Evolutionary conservation across 352 stramenopile species (phyloP).

Genomic region (Globisporangium mamillatum): DNA sequence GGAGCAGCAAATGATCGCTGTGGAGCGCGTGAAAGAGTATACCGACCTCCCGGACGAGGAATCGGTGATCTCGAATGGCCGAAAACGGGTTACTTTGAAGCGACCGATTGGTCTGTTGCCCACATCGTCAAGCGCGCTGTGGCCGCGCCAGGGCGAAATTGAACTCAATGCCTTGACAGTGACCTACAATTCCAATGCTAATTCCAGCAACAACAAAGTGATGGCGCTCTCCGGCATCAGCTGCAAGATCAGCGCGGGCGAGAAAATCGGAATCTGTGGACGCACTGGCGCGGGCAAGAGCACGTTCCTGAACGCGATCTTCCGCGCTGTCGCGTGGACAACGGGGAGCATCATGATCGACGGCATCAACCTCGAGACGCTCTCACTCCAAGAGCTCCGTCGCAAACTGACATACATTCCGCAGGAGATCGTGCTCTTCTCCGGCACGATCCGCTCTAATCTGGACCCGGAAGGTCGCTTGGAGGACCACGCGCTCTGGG

Average conservation of each 20-base stretch:
- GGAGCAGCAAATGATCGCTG: slow-evolving; percentile 90
- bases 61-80: slow-evolving; percentile 16
- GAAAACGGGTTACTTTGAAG: not conserved
- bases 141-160: slow-evolving; percentile 54
- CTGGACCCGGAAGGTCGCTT: slow-evolving; percentile 57
- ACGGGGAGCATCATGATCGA: slow-evolving; percentile 71
- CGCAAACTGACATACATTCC: slow-evolving; percentile 78
- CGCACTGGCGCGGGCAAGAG: slow-evolving; percentile 91
- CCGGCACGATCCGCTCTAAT: slow-evolving; percentile 80
- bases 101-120: not conserved
- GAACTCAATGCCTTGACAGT: slow-evolving; percentile 53
- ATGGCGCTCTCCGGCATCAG: slow-evolving; percentile 43
- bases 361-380: slow-evolving; percentile 48
- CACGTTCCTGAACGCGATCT: slow-evolving; percentile 80
- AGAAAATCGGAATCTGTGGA: slow-evolving; percentile 83
- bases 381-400: slow-evolving; percentile 68
- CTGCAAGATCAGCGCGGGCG: slow-evolving; percentile 43
- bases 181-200: slow-evolving; percentile 20
- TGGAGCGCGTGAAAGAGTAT: slow-evolving; percentile 89
- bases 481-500: slow-evolving; percentile 61
- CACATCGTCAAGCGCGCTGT: slow-evolving; percentile 14
- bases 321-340: slow-evolving; percentile 60
- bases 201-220: slow-evolving; percentile 12
- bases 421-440: slow-evolving; percentile 81
- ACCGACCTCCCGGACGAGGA: slow-evolving; percentile 49